phyloP scores from a whole-genome alignment of 2,329 filamentous ascomycete species.

The Rugonectria rugulosa region DNA sequence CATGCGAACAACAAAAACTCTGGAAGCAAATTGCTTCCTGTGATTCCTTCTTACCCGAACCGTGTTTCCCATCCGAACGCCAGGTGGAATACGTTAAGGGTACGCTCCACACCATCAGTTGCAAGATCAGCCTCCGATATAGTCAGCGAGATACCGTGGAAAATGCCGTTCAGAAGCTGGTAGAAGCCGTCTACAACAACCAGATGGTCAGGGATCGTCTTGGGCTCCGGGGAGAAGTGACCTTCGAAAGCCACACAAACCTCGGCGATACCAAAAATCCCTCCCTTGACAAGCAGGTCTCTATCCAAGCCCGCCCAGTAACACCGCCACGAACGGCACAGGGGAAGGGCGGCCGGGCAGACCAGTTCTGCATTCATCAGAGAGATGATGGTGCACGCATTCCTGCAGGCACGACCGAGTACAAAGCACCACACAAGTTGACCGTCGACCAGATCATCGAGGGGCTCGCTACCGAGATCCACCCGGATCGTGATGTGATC shows the following conservation, averaged over 20 bases:
- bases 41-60: conserved; percentile 32
- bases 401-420: conserved; percentile 45
- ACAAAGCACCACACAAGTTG: conserved; percentile 50
- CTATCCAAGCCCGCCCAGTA: not conserved
- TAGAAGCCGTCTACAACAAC: conserved; percentile 40
- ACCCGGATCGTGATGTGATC: conserved; percentile 43
- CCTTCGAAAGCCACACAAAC: conserved; percentile 49
- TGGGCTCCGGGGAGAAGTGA: conserved; percentile 42
- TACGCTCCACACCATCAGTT: conserved; percentile 43
- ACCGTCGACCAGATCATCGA: conserved; percentile 41
- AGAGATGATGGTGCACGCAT: conserved; percentile 18
- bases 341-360: conserved; percentile 41
- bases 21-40: conserved; percentile 42
- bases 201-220: conserved; percentile 40
- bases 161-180: conserved; percentile 44
- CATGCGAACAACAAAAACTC: conserved; percentile 40
- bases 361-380: conserved; percentile 42
- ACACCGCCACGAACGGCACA: conserved; percentile 27
- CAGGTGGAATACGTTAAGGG: conserved; percentile 44
- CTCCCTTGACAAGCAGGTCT: not conserved
- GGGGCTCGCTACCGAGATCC: conserved; percentile 45
- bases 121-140: conserved; percentile 44
- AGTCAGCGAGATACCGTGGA: conserved; percentile 46
- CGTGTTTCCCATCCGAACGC: conserved; percentile 42
- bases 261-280: conserved; percentile 35